These are phyloP conservation scores for Gremmenia infestans DNA, from an alignment of 2,329 filamentous ascomycete species.

Conservation along the genomic window DNA sequence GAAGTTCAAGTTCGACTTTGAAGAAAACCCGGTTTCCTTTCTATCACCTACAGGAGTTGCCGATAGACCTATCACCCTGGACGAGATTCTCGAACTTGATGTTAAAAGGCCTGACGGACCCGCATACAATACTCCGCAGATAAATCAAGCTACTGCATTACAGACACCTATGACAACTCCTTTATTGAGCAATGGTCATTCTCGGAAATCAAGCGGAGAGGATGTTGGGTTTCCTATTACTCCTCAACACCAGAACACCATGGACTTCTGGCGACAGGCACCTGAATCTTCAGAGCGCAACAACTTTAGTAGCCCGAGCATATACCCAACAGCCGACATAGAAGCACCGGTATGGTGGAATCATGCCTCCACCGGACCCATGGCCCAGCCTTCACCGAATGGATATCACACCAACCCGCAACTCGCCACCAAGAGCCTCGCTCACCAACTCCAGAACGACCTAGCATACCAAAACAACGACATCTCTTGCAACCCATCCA, in stretches of 20 bases:
- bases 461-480: slow-evolving; percentile 21
- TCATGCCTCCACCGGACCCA: slow-evolving; percentile 22
- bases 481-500: slow-evolving; percentile 12
- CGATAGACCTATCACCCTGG: not conserved
- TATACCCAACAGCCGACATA: slow-evolving; percentile 9
- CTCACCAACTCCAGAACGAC: slow-evolving; percentile 28
- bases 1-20: slow-evolving; percentile 44
- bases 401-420: slow-evolving; percentile 23
- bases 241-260: slow-evolving; percentile 20
- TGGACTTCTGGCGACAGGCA: slow-evolving; percentile 22
- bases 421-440: slow-evolving; percentile 25
- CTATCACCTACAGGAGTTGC: slow-evolving; percentile 24
- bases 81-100: not conserved
- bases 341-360: slow-evolving; percentile 28
- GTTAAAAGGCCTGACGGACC: not conserved
- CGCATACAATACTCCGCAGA: slow-evolving; percentile 23
- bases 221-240: slow-evolving; percentile 20
- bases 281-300: slow-evolving; percentile 13
- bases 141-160: slow-evolving; percentile 4
- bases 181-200: slow-evolving; percentile 16
- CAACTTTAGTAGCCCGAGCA: slow-evolving; percentile 9
- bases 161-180: slow-evolving; percentile 27
- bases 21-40: slow-evolving; percentile 37
- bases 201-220: slow-evolving; percentile 19
- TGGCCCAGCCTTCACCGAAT: slow-evolving; percentile 26